Base-by-base conservation (phyloP, 2,329 filamentous ascomycete species). In the Drechslerella stenobrocha region DNA sequence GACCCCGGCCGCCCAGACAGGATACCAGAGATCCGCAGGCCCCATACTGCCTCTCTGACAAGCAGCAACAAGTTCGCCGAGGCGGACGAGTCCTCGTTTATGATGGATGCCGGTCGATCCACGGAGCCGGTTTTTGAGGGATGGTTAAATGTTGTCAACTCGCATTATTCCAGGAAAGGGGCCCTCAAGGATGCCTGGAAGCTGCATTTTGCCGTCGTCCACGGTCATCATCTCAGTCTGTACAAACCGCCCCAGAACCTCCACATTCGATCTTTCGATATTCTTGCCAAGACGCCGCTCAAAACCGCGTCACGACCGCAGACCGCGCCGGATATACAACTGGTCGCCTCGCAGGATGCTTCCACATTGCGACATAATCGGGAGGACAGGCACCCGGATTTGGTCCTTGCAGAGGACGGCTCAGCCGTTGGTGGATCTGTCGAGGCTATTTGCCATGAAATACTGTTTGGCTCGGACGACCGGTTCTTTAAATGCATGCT, bases 141-240 rank as follows among this genome's bases (percentile, higher is more conserved):
- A 71, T 69, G 72, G 72, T 70, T 72, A 66, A 74, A 74, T 52
- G 71, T 73, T 18, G 70, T 74, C 22, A 72, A 74, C 60, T 73
- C 72, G n/a, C 65, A 71, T 53, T 73, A 71, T 13, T 63, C 67
- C 30, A 74, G 71, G 59, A 72, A 70, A 50, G 70, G 70, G 6
- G 66, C 66, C 18, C 42, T 73, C 48, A 71, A 70, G 32, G 72
- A 74, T 51, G 70, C 72, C 8, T 74, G 72, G 72, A 74, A 73
- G 56, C 64, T 74, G 13, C 72, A 74, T 48, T 71, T 73, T 52
- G 71, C 70, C 8, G 69, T 74, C 40, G 69, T 74, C 44, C 71
- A 64, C 35, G 71, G 70, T 22, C 66, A 70, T 35, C 63, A 70
- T 58, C 55, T 74, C 47, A 64, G 71, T 51, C 60, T 74, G 20